These are phyloP conservation scores for Astrothelium macrocarpum DNA, from an alignment of 495 filamentous ascomycete species.

Conservation along the genomic window DNA sequence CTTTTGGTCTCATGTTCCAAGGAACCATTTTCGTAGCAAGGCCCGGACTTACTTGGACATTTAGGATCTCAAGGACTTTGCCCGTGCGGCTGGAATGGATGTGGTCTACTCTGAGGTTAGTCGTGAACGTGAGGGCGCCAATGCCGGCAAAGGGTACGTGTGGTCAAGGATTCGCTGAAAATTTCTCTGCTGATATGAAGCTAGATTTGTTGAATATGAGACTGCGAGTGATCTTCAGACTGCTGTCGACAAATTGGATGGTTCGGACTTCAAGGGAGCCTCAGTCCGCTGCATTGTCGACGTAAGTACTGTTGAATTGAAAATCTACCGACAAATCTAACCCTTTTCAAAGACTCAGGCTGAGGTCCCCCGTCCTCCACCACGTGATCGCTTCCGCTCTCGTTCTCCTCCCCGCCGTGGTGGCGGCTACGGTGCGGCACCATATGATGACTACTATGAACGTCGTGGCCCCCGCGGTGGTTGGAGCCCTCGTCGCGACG, in stretches of 20 bases:
- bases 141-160: slow-evolving; percentile 67
- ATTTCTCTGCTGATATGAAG: slow-evolving; percentile 22
- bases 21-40: neutral
- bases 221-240: slow-evolving; percentile 78
- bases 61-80: slow-evolving; percentile 99
- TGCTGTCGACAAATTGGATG: slow-evolving; percentile 87
- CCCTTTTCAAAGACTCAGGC: slow-evolving; percentile 51
- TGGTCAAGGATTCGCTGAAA: slow-evolving; percentile 7
- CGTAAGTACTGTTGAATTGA: too few relatives aligned
- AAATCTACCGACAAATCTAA: too few relatives aligned
- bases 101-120: slow-evolving; percentile 97
- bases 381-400: slow-evolving; percentile 59
- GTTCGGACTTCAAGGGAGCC: slow-evolving; percentile 79
- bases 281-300: slow-evolving; percentile 75
- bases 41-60: slow-evolving; percentile 49
- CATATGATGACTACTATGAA: slow-evolving; percentile 54
- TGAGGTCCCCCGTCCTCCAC: slow-evolving; percentile 47
- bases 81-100: slow-evolving; percentile 89
- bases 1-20: slow-evolving; percentile 8
- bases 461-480: slow-evolving; percentile 68
- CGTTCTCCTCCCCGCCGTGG: slow-evolving; percentile 63
- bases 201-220: slow-evolving; percentile 96
- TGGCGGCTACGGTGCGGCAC: slow-evolving; percentile 48
- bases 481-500: slow-evolving; percentile 70
- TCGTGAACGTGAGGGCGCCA: slow-evolving; percentile 65